Percentiles rank a stretch among this genome's conserved stretches.
Evolutionary conservation across 805 yeast species (phyloP).

Genomic region (Starmerella asiatica): DNA sequence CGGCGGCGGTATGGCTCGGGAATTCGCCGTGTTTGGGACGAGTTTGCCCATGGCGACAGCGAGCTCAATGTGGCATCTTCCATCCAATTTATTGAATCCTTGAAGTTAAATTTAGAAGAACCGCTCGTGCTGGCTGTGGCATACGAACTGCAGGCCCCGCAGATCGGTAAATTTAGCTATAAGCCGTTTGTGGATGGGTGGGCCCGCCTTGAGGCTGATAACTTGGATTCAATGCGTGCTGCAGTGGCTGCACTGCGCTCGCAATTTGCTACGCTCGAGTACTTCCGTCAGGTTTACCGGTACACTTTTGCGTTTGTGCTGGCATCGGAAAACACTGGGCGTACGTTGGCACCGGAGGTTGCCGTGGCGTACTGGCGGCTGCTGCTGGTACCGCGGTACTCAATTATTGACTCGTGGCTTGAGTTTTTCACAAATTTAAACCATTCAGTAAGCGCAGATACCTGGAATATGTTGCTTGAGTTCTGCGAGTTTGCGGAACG

Average conservation of each 20-base stretch:
- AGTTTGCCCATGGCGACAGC: conserved; percentile 4
- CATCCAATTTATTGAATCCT: conserved; percentile 46
- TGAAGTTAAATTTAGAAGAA: conserved; percentile 65
- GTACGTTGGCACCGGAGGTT: conserved; percentile 42
- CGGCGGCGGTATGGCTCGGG: conserved; percentile 7
- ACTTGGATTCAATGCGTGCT: conserved; percentile 37
- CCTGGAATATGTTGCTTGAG: conserved; percentile 72
- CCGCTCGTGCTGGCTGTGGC: conserved; percentile 56
- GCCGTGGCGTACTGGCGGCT: conserved; percentile 71
- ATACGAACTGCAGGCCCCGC: conserved; percentile 50
- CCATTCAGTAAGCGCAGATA: conserved; percentile 48
- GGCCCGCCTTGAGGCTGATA: conserved; percentile 30
- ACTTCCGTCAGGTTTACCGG: conserved; percentile 48
- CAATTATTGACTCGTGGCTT: conserved; percentile 37
- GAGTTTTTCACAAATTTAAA: conserved; percentile 32
- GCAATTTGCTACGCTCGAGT: conserved; percentile 30
- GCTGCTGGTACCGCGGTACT: conserved; percentile 37
- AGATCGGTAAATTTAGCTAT: conserved; percentile 46
- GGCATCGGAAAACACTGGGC: conserved; percentile 40
- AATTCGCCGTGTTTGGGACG: conserved; percentile 9
- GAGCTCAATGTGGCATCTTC: conserved; percentile 72
- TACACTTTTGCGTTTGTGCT: conserved; percentile 54
- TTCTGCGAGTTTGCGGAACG: conserved; percentile 38
- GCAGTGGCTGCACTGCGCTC: conserved; percentile 25
- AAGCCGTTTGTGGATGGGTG: conserved; percentile 46